Percentiles rank a stretch among this genome's conserved stretches.
Evolutionary conservation across 2,329 filamentous ascomycete species (phyloP).

Genomic region (Fusarium albosuccineum): DNA sequence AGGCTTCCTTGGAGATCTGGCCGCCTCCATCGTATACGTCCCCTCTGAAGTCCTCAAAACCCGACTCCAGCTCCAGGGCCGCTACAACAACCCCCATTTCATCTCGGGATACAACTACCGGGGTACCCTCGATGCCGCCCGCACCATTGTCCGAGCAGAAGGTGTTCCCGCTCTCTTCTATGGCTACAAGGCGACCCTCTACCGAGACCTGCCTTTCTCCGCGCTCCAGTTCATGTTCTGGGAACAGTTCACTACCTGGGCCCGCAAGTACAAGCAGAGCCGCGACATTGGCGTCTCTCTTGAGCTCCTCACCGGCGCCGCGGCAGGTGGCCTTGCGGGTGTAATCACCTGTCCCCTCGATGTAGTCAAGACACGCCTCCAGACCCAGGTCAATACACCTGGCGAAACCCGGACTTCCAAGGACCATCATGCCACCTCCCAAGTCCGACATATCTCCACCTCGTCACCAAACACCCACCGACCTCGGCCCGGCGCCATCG

Average conservation of each 20-base stretch:
- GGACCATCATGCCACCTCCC: conserved; percentile 55
- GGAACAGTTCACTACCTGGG: conserved; percentile 89
- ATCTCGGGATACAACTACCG: conserved; percentile 96
- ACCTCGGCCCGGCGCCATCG: conserved; percentile 80
- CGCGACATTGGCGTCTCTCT: conserved; percentile 87
- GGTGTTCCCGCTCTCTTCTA: conserved; percentile 90
- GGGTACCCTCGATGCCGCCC: conserved; percentile 83
- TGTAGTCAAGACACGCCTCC: conserved; percentile 95
- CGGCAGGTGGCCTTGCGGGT: conserved; percentile 91
- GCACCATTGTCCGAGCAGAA: conserved; percentile 86
- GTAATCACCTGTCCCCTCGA: conserved; percentile 96
- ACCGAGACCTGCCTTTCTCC: conserved; percentile 94
- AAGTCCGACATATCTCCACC: conserved; percentile 85
- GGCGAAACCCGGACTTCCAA: conserved; percentile 46
- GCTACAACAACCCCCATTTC: conserved; percentile 95
- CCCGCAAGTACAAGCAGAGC: conserved; percentile 81
- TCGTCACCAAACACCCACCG: conserved; percentile 89
- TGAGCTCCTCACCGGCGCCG: conserved; percentile 90
- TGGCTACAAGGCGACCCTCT: conserved; percentile 96
- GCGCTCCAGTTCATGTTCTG: conserved; percentile 98
- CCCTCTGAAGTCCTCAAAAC: conserved; percentile 98
- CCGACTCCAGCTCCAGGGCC: conserved; percentile 93
- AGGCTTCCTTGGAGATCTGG: conserved; percentile 95
- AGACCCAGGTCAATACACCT: conserved; percentile 80
- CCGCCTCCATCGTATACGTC: conserved; percentile 93